phyloP scores from a whole-genome alignment of 345 rosid genomes.

The Sonneratia alba region DNA sequence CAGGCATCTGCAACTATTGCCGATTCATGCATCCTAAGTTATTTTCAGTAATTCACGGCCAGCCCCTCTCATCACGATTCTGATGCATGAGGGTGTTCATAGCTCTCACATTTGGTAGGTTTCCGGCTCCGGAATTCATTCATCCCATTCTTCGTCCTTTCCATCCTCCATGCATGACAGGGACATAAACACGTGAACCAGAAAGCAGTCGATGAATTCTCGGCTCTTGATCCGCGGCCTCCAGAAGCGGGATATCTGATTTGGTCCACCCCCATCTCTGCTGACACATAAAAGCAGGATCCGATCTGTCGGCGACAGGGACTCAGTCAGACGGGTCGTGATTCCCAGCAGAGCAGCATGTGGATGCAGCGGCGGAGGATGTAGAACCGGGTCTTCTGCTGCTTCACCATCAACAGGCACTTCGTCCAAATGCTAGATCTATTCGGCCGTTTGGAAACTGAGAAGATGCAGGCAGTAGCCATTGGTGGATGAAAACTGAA shows the following conservation, averaged over 20 bases:
- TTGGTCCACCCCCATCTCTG: too few relatives aligned
- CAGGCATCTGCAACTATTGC: neutral
- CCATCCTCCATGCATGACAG: neutral
- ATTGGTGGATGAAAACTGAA: neutral
- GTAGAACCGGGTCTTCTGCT: conserved; percentile 69
- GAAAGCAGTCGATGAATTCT: too few relatives aligned
- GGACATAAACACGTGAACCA: neutral
- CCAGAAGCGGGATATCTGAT: too few relatives aligned
- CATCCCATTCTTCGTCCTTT: neutral
- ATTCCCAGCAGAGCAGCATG: conserved; percentile 81
- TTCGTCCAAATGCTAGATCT: conserved; percentile 31
- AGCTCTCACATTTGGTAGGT: neutral
- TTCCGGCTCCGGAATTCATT: neutral
- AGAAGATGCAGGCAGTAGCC: conserved; percentile 10
- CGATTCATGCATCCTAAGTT: too few relatives aligned
- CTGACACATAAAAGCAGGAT: too few relatives aligned
- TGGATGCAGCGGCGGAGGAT: conserved; percentile 68
- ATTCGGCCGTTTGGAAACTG: conserved; percentile 15
- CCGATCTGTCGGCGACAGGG: too few relatives aligned
- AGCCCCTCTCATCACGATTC: neutral
- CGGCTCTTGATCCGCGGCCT: too few relatives aligned
- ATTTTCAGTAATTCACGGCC: neutral
- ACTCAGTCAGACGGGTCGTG: conserved; percentile 2
- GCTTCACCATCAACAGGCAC: conserved; percentile 51
- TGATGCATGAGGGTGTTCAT: neutral